Evolutionary conservation across 805 yeast genomes (phyloP), one percentile per base, ranked within the genome.

Genomic region (Starmera amethionina): DNA sequence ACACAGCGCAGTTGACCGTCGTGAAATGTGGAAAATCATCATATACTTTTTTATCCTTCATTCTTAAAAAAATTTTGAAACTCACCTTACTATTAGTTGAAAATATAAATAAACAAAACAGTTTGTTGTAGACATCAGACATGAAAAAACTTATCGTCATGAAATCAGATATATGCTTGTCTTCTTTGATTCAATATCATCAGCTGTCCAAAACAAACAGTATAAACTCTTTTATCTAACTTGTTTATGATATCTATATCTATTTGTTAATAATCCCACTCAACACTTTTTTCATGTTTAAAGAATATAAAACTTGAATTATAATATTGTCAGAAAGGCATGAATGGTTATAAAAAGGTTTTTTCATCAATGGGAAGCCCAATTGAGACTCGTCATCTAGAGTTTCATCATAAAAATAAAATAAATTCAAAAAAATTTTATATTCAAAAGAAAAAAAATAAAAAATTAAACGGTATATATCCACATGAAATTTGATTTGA

Each of bases 311-410:
- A 11, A 8, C 6, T 34, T 13, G 13, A 39, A 38, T 30, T 36
- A 29, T 13, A 35, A 32, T 39, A 36, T 31, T 37, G 42, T 75
- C 80, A 87, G 96, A 70, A 69, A 72, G 61, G 96, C 96, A 88
- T 88, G 96, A 89, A 88, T 88, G 96, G 96, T 82, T 72, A 59
- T 67, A 64, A 71, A 71, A 68, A 67, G 65, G 54, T 52, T 69
- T 72, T 83, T 75, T 87, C 96, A 78, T 86, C 96, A 87, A 74
- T 82, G 85, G 86, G 85, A 72, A 82, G 64, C 93, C 86, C 87
- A 85, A 69, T 72, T 88, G 94, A 77, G 97, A 88, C 96, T 88
- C 96, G 96, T 88, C 97, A 88, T 89, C 96, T 84, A 80, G 62
- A 66, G 56, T 50, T 56, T 73, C 79, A 65, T 72, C 77, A 70